These are phyloP conservation scores for Emydomyces testavorans DNA, from an alignment of 2,329 filamentous ascomycete genomes.

Conservation along the genomic window DNA sequence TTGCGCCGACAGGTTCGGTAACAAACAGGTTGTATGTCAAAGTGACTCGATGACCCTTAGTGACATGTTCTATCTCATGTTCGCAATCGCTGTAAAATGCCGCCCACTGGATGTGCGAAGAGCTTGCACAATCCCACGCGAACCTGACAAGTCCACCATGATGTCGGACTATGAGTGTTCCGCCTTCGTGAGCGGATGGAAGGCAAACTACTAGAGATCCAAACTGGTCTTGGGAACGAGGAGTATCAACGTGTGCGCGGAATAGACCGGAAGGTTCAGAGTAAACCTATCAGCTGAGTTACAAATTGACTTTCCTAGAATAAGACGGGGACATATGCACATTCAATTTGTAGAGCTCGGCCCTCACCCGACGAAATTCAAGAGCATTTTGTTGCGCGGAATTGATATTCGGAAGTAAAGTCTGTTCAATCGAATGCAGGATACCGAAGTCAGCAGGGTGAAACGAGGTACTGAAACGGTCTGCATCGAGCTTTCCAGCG, in stretches of 20 bases:
- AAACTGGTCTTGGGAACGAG: conserved; percentile 40
- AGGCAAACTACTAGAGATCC: conserved; percentile 46
- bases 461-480: conserved; percentile 41
- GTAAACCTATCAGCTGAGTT: conserved; percentile 35
- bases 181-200: conserved; percentile 27
- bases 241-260: conserved; percentile 44
- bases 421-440: conserved; percentile 40
- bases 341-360: conserved; percentile 50
- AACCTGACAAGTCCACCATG: conserved; percentile 21
- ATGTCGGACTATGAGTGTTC: conserved; percentile 26
- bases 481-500: conserved; percentile 41
- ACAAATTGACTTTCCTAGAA: not conserved
- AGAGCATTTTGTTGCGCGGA: conserved; percentile 13
- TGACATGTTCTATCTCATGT: conserved; percentile 37
- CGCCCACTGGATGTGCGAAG: conserved; percentile 25
- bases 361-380: conserved; percentile 30
- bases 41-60: conserved; percentile 43
- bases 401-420: conserved; percentile 32
- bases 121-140: conserved; percentile 21
- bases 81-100: conserved; percentile 32
- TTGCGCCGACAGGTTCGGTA: conserved; percentile 25
- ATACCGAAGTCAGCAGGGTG: conserved; percentile 43
- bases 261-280: conserved; percentile 42
- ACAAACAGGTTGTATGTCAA: conserved; percentile 50
- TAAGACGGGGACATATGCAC: conserved; percentile 23